Evolutionary conservation across 2,329 filamentous ascomycete species (phyloP), one percentile per base, ranked within the genome.

Genomic region (Capronia americana): DNA sequence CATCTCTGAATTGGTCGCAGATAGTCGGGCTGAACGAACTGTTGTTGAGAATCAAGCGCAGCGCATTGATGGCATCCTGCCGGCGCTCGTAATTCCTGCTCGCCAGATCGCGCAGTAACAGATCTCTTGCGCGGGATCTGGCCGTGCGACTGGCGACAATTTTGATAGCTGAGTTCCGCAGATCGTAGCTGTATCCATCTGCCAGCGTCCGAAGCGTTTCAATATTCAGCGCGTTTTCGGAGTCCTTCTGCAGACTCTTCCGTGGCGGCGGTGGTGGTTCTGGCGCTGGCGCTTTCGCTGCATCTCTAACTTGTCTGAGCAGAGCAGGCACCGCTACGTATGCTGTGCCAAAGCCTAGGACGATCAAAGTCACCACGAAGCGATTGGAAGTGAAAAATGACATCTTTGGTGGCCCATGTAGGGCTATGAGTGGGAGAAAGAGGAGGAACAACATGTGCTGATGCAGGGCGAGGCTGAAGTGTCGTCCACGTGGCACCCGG

Each of bases 171-270:
- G 90, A 89, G 67, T 91, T 88, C 70, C 88, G 84, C 69, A 93
- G 90, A 23, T 90, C 86, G 73, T 87, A 89, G 76, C 89, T 94
- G 67, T 90, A 90, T 75, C 90, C 90, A 59, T 85, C 82, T 12
- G 91, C 80, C 3, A 93, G 83, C 69, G 87, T 90, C 59, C 88
- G 82, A 10, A 93, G 81, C 0, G 91, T 93, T 50, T 84, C 82
- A 11, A 88, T 66, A 48, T 68, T 70, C 11, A 70, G 60, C 17
- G 65, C 63, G 28, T 70, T 68, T 58, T 70, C 68, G 1, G 68
- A 70, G 23, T 70, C 68, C 57, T 70, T 70, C 46, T 68, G 68
- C 2, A 70, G 65, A 17, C 55, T 65, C 61, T 64, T 68, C 32
- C 57, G 41, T 41, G 65, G 65, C 0, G 65, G 46, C 1, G 65